Base-by-base conservation (phyloP, 208 protist genomes). In the Leishmania martiniquensis region DNA sequence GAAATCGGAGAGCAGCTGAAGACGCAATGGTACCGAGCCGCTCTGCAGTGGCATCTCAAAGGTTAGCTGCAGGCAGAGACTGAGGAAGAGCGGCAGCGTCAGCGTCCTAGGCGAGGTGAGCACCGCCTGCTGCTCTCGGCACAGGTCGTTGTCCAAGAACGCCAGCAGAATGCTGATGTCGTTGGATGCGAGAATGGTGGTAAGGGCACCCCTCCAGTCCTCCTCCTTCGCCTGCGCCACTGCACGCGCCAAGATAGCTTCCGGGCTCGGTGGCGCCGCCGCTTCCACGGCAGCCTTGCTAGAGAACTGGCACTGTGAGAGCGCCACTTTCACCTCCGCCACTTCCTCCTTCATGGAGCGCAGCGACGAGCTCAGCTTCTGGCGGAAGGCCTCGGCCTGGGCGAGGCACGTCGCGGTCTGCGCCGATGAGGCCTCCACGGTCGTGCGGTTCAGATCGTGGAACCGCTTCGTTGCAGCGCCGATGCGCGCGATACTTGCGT, bases 61-160 rank as follows among this genome's bases (percentile, higher is more conserved):
- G 25, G 91, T 89, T 20, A 97, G 84, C 82, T 97, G 94, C 66
- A 95, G 84, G 80, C 89, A 95, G 29, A 97, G 62, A 67, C 90
- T 94, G 55, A 97, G 84, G 85, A 97, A 97, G 39, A 89, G 86
- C 10, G 91, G 86, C 45, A 97, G 79, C 15, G 86, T 77, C 39
- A 97, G 83, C 0, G 84, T 90, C 54, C 89, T 87, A 15, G 92
- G 90, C 17, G 77, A 86, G 22, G 88, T 90, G 42, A 96, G 72
- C 63, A 85, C 88, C 25, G 75, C 59, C 75, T 85, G 51, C 71
- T 93, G 90, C n/a, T 95, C 89, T 72, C 76, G 72, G 82, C 92
- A 95, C 47, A 95, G 80, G 39, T 92, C 78, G 77, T 80, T 91
- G 84, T 92, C 88, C 29, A 97, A 85, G 72, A 97, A 97, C 67